A percentile compares a stretch with the other conserved stretches of the same genome.
phyloP scores from a whole-genome alignment of 1,284 basidiomycete genomes.

The Ceratobasidium sp. region DNA sequence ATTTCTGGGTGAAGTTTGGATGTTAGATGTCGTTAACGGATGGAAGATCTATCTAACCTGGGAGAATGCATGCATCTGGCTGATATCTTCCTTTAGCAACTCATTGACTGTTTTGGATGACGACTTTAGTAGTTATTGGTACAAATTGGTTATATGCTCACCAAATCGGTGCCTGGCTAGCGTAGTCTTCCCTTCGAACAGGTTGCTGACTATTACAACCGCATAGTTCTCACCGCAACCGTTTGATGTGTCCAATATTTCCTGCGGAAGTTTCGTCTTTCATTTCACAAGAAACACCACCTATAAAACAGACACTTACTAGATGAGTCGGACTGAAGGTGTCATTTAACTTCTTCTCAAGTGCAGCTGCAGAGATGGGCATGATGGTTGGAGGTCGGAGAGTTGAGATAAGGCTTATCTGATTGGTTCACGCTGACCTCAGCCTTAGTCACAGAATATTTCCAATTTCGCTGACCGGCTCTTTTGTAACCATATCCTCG shows the following conservation, averaged over 20 bases:
- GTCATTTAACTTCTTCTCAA: conserved; percentile 72
- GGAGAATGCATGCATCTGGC: conserved; percentile 86
- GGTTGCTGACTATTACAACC: conserved; percentile 81
- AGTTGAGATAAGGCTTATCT: conserved; percentile 11
- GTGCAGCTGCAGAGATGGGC: conserved; percentile 68
- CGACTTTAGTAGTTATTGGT: no score
- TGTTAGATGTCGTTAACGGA: not conserved
- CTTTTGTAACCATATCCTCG: no score
- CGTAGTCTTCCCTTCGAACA: conserved; percentile 81
- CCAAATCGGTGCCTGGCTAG: conserved; percentile 76
- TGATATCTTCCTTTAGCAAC: conserved; percentile 75
- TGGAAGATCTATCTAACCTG: conserved; percentile 66
- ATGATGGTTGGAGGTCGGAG: conserved; percentile 57
- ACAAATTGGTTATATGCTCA: no score
- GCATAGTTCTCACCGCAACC: conserved; percentile 84
- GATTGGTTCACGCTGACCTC: conserved; percentile 14
- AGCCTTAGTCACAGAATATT: no score
- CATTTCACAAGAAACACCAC: not conserved
- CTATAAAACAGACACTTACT: not conserved
- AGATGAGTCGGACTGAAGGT: conserved; percentile 52
- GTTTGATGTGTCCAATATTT: conserved; percentile 79
- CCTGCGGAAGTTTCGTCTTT: conserved; percentile 49
- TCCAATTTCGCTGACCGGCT: no score
- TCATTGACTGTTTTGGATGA: conserved; percentile 86
- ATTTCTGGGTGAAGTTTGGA: conserved; percentile 68